phyloP scores from a whole-genome alignment of 1,284 basidiomycete genomes.

The Meira nashicola region DNA sequence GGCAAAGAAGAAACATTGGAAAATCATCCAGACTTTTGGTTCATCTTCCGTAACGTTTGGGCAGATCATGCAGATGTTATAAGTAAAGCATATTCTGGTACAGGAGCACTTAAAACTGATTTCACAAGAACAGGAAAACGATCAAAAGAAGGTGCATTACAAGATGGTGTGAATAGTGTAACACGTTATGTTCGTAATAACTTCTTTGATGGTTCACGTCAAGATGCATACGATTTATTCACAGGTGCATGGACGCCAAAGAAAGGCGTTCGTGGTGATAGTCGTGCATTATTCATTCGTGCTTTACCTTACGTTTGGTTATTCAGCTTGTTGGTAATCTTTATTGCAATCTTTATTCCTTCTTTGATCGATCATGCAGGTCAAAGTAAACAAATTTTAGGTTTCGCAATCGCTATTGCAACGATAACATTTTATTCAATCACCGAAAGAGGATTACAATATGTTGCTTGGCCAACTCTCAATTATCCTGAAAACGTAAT shows the following conservation, averaged over 20 bases:
- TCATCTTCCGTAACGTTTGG: constrained; percentile 89
- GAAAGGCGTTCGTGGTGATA: constrained; percentile 67
- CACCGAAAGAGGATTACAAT: constrained; percentile 42
- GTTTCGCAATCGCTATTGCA: constrained; percentile 5
- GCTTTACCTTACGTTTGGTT: constrained; percentile 77
- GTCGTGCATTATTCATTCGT: constrained; percentile 71
- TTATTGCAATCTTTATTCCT: constrained; percentile 34
- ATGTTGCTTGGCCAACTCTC: constrained; percentile 49
- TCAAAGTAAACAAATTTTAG: constrained; percentile 20
- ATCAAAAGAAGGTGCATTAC: constrained; percentile 69
- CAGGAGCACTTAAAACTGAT: constrained; percentile 93
- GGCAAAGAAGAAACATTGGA: constrained; percentile 37
- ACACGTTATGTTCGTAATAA: constrained; percentile 93
- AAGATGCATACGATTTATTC: constrained; percentile 68
- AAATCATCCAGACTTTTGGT: constrained; percentile 55
- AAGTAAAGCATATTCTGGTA: constrained; percentile 86
- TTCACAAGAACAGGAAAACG: constrained; percentile 86
- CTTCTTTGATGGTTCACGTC: constrained; percentile 89
- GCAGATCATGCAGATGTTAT: constrained; percentile 92
- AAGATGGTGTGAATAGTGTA: constrained; percentile 81
- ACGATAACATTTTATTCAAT: constrained; percentile 34
- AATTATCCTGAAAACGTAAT: constrained; percentile 45
- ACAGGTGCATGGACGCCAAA: constrained; percentile 76
- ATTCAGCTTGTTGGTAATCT: constrained; percentile 73
- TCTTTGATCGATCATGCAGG: constrained; percentile 3